Evolutionary conservation across 805 yeast genomes (phyloP).

Genomic region (Starmerella geochares): DNA sequence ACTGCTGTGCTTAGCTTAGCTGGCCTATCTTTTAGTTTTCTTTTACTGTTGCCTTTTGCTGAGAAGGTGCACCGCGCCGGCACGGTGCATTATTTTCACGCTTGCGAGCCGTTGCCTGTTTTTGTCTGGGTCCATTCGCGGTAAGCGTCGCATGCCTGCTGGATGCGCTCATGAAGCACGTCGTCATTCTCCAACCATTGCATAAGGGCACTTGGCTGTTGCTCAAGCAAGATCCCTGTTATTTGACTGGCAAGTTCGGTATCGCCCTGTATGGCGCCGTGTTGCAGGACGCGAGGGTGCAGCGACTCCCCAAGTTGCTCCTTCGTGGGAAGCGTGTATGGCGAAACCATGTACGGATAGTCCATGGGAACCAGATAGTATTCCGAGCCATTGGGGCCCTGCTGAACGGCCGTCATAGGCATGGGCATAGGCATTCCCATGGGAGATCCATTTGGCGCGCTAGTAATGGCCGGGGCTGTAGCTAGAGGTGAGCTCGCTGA

Average conservation of each 20-base stretch:
- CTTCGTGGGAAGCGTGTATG: background rate
- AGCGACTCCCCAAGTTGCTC: slow-evolving; percentile 69
- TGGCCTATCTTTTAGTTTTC: background rate
- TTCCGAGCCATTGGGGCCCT: slow-evolving; percentile 1
- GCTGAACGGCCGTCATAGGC: slow-evolving; percentile 1
- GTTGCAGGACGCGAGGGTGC: slow-evolving; percentile 72
- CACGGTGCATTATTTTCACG: slow-evolving; percentile 1
- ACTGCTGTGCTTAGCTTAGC: too few species aligned
- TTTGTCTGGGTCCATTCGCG: slow-evolving; percentile 26
- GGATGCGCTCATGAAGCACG: slow-evolving; percentile 71
- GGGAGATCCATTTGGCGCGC: background rate
- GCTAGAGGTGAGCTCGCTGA: background rate
- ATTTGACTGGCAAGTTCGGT: slow-evolving; percentile 83
- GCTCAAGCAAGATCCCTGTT: slow-evolving; percentile 91
- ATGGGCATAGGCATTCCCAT: slow-evolving; percentile 2
- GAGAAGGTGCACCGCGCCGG: slow-evolving; percentile 6
- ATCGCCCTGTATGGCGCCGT: slow-evolving; percentile 66
- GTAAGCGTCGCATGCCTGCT: slow-evolving; percentile 84
- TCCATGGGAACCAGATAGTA: slow-evolving; percentile 1
- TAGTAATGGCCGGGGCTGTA: background rate
- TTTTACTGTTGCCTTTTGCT: background rate
- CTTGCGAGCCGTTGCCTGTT: background rate
- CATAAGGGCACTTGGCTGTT: slow-evolving; percentile 75
- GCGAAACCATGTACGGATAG: slow-evolving; percentile 3
- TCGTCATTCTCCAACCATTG: slow-evolving; percentile 77